A percentile compares a stretch with the other conserved stretches of the same genome.
These are phyloP conservation scores for Coccomyxa sp. DNA, from an alignment of 139 green algal genomes.

Conservation along the genomic window DNA sequence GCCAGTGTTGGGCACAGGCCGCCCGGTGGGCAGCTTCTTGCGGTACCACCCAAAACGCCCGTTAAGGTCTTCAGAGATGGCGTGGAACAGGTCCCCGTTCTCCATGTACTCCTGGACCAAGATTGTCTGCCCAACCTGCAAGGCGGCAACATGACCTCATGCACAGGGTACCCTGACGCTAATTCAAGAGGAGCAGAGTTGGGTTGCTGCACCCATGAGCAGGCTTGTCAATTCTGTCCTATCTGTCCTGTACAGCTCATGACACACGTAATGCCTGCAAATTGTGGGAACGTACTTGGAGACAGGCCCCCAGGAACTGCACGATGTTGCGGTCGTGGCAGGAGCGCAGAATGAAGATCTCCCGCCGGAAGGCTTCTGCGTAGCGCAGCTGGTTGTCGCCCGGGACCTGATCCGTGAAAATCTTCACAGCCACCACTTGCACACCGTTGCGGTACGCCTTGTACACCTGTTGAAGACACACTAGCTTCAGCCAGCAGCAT, in stretches of 20 bases:
- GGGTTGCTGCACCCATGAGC: too few species aligned
- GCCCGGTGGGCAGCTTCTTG: neutral
- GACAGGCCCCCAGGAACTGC: slow-evolving; percentile 23
- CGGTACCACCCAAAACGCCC: slow-evolving; percentile 1
- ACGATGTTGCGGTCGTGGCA: slow-evolving; percentile 54
- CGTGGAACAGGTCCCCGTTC: slow-evolving; percentile 32
- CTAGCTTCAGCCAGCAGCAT: too few species aligned
- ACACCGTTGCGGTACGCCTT: slow-evolving; percentile 31
- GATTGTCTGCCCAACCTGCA: slow-evolving; percentile 24
- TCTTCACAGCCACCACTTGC: slow-evolving; percentile 24
- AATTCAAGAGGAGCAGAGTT: too few species aligned
- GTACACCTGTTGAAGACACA: slow-evolving; percentile 25
- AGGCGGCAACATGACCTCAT: neutral
- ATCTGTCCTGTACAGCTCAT: too few species aligned
- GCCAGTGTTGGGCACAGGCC: neutral
- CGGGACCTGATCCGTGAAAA: slow-evolving; percentile 11
- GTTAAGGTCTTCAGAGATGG: neutral
- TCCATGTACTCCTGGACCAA: slow-evolving; percentile 51
- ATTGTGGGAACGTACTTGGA: neutral
- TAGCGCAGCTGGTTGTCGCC: neutral
- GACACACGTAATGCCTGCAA: neutral
- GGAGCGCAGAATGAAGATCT: slow-evolving; percentile 37
- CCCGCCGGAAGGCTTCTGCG: slow-evolving; percentile 7
- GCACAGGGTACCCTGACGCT: neutral
- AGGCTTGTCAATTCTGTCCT: too few species aligned